phyloP scores from a whole-genome alignment of 2,329 filamentous ascomycete genomes.

The Trichoderma atroviride region DNA sequence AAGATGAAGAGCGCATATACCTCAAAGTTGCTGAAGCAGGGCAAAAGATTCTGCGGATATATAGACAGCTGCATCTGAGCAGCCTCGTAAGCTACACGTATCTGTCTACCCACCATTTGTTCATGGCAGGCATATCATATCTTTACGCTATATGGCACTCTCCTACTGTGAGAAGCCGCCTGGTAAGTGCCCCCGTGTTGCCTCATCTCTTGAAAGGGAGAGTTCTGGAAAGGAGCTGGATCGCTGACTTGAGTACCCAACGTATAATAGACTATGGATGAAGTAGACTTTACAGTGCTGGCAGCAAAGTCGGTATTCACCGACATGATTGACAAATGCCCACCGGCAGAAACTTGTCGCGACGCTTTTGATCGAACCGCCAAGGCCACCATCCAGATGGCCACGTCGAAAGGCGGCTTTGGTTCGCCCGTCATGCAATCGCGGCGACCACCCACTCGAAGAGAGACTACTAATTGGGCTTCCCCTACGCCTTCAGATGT shows the following conservation, averaged over 20 bases:
- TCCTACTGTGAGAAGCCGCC: constrained; percentile 77
- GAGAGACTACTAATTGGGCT: constrained; percentile 39
- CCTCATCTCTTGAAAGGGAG: neutral
- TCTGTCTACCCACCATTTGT: constrained; percentile 91
- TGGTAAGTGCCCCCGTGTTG: constrained; percentile 60
- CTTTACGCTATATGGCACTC: constrained; percentile 98
- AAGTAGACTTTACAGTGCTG: constrained; percentile 95
- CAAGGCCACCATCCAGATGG: constrained; percentile 95
- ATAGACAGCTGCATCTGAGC: constrained; percentile 83
- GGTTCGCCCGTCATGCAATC: constrained; percentile 48
- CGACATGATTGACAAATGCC: constrained; percentile 91
- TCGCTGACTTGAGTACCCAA: neutral
- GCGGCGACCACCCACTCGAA: constrained; percentile 31
- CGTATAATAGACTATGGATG: constrained; percentile 72
- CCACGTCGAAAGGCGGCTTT: constrained; percentile 82
- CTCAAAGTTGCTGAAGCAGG: constrained; percentile 94
- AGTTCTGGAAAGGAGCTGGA: neutral
- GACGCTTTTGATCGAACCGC: constrained; percentile 95
- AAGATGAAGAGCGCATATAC: constrained; percentile 90
- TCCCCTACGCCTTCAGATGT: constrained; percentile 35
- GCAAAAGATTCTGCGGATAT: constrained; percentile 87
- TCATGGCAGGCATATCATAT: constrained; percentile 96
- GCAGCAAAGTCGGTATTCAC: constrained; percentile 90
- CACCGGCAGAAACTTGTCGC: constrained; percentile 89
- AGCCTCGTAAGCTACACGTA: constrained; percentile 96